Evolutionary conservation across 106 monocot species (phyloP).

Genomic region (Xerophyta viscosa): DNA sequence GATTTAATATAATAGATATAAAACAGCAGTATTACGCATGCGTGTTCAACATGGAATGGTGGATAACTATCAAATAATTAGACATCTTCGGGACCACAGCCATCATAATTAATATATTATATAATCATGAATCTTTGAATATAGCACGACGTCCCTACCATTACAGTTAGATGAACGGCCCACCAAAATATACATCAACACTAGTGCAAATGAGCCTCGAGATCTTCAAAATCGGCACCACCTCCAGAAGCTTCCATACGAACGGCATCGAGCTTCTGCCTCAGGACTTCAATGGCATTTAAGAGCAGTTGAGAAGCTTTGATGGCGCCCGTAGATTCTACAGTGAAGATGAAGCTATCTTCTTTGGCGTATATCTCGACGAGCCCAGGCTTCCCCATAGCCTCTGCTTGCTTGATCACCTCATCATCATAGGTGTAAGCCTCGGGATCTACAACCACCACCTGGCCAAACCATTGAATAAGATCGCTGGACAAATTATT

Average conservation of each 20-base stretch:
- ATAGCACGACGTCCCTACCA: too few species aligned
- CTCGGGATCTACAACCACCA: constrained; percentile 70
- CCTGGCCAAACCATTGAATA: too few species aligned
- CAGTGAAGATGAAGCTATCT: constrained; percentile 93
- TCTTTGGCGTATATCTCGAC: constrained; percentile 59
- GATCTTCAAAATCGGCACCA: constrained; percentile 49
- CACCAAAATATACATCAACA: too few species aligned
- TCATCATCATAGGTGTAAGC: constrained; percentile 95
- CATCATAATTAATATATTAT: too few species aligned
- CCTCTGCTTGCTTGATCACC: constrained; percentile 79
- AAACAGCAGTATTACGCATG: too few species aligned
- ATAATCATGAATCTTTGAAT: too few species aligned
- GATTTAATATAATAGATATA: too few species aligned
- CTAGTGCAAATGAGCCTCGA: not conserved
- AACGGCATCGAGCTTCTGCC: constrained; percentile 94
- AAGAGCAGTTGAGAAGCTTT: constrained; percentile 71
- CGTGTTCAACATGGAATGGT: too few species aligned
- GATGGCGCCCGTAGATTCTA: constrained; percentile 86
- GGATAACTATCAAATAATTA: too few species aligned
- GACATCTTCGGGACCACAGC: too few species aligned
- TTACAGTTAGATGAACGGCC: too few species aligned
- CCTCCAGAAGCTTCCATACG: constrained; percentile 49
- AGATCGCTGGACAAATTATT: too few species aligned
- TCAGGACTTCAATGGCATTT: constrained; percentile 67
- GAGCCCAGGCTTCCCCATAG: constrained; percentile 72